Evolutionary conservation across 2,329 filamentous ascomycete species (phyloP).

Genomic region (Xylariaceae sp.): DNA sequence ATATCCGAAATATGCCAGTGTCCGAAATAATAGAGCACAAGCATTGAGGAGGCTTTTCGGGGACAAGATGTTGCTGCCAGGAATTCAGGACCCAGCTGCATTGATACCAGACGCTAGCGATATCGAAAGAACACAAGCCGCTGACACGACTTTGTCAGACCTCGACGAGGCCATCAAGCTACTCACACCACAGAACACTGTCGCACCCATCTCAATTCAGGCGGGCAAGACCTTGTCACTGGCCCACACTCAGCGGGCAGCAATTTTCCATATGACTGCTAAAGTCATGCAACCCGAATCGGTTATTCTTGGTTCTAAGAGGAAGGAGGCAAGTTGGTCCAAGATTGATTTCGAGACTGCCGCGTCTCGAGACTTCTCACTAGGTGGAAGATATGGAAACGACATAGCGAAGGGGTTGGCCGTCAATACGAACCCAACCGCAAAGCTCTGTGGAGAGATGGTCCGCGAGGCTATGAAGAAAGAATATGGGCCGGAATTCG

Average conservation of each 20-base stretch:
- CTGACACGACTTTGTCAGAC: conserved; percentile 43
- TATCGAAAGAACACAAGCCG: conserved; percentile 35
- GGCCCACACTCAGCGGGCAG: conserved; percentile 68
- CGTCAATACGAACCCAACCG: conserved; percentile 63
- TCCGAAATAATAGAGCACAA: conserved; percentile 72
- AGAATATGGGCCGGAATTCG: conserved; percentile 55
- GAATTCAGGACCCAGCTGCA: conserved; percentile 34
- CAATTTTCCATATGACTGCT: conserved; percentile 56
- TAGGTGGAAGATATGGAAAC: conserved; percentile 62
- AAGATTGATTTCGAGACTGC: conserved; percentile 57
- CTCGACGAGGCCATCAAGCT: conserved; percentile 55
- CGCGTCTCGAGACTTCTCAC: conserved; percentile 58
- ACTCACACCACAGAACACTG: conserved; percentile 48
- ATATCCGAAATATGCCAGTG: conserved; percentile 65
- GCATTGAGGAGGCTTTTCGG: conserved; percentile 58
- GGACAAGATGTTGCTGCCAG: conserved; percentile 49
- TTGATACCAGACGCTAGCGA: conserved; percentile 35
- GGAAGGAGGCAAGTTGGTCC: conserved; percentile 46
- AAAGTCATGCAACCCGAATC: conserved; percentile 39
- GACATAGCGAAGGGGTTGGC: conserved; percentile 61
- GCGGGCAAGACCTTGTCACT: conserved; percentile 63
- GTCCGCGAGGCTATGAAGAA: conserved; percentile 66
- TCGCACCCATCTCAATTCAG: conserved; percentile 55
- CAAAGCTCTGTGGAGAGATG: conserved; percentile 66
- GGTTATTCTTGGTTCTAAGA: conserved; percentile 33